These are phyloP conservation scores for Lachancea lanzarotensis DNA, from an alignment of 805 yeast genomes.

Conservation along the genomic window DNA sequence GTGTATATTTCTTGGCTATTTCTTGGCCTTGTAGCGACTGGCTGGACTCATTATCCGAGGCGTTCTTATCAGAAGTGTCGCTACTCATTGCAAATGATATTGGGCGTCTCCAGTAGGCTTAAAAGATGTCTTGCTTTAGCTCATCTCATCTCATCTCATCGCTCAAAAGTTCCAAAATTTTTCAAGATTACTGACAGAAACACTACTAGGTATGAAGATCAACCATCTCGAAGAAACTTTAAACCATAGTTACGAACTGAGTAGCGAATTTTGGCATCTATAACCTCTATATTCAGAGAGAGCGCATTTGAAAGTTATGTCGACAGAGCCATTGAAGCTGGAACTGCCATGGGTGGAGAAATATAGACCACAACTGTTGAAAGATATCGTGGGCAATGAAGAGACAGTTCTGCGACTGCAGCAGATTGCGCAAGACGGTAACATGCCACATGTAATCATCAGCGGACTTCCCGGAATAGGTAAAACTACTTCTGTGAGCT, in stretches of 20 bases:
- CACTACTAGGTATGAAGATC: background rate
- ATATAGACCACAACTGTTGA: conserved; percentile 72
- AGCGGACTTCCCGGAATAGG: conserved; percentile 98
- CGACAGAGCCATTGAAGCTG: conserved; percentile 11
- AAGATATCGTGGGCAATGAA: conserved; percentile 88
- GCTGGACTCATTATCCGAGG: background rate
- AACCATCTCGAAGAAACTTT: background rate
- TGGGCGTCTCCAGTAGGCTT: background rate
- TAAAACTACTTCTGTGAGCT: conserved; percentile 88
- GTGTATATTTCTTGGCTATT: background rate
- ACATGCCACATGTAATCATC: conserved; percentile 93
- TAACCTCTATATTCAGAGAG: background rate
- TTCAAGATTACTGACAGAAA: background rate
- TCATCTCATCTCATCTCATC: conserved; percentile 1
- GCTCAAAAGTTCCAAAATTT: conserved; percentile 1
- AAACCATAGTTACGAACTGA: background rate
- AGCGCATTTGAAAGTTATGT: background rate
- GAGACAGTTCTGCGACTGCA: conserved; percentile 82
- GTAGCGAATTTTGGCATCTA: background rate
- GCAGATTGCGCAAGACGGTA: conserved; percentile 85
- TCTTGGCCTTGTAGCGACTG: background rate
- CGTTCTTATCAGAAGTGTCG: background rate
- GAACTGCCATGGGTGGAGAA: conserved; percentile 77
- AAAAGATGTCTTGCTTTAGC: background rate
- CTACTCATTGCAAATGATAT: background rate